Evolutionary conservation across 352 stramenopile species (phyloP).

Genomic region (Pythium apleroticum): DNA sequence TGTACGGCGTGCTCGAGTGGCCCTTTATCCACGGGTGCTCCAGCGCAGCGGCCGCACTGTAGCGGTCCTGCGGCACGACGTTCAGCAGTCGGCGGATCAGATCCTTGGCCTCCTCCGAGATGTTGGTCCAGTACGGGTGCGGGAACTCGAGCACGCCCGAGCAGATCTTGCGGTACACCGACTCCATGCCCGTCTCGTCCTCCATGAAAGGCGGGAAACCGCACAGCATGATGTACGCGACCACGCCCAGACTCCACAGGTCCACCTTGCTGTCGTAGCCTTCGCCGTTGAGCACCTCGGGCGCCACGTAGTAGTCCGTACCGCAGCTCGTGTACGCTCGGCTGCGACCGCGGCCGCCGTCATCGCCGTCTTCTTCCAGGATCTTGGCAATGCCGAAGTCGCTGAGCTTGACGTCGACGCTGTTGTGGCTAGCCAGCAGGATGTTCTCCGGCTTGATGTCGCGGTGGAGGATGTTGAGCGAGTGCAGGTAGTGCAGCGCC

Average conservation of each 20-base stretch:
- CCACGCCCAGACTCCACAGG: conserved; percentile 82
- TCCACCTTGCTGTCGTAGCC: conserved; percentile 88
- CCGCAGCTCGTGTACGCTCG: conserved; percentile 87
- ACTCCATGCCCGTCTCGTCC: conserved; percentile 81
- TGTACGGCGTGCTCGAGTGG: conserved; percentile 55
- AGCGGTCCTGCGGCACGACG: conserved; percentile 68
- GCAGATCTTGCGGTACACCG: conserved; percentile 84
- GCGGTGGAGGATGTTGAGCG: conserved; percentile 91
- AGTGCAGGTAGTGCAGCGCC: conserved; percentile 75
- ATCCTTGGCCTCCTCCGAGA: conserved; percentile 84
- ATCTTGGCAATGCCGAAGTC: conserved; percentile 87
- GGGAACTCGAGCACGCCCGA: conserved; percentile 78
- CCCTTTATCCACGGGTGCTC: conserved; percentile 88
- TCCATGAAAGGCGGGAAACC: conserved; percentile 82
- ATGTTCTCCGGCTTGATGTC: conserved; percentile 98
- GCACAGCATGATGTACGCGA: conserved; percentile 89
- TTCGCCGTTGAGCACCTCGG: conserved; percentile 83
- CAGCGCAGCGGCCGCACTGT: conserved; percentile 64
- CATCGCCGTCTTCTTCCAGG: conserved; percentile 72
- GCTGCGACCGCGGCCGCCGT: conserved; percentile 61
- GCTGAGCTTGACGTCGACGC: conserved; percentile 74
- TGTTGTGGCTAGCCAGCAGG: conserved; percentile 75
- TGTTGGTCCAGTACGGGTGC: conserved; percentile 84
- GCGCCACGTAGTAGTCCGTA: conserved; percentile 88
- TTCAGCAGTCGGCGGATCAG: conserved; percentile 82